A percentile compares a stretch with the other conserved stretches of the same genome.
Evolutionary conservation across 805 yeast species (phyloP).

Genomic region (Starmerella lactis-condensi): DNA sequence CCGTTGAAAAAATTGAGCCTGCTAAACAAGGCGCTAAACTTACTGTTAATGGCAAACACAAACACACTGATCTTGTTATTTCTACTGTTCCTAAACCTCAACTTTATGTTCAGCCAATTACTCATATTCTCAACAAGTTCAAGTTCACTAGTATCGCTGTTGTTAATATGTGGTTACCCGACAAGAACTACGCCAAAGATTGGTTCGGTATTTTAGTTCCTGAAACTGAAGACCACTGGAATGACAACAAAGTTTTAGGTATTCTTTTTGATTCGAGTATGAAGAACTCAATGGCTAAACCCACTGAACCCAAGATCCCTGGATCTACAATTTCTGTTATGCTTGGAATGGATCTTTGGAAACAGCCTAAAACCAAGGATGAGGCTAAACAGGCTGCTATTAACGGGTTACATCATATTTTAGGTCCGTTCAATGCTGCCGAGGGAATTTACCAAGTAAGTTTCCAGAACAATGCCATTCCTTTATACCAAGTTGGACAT

Average conservation of each 20-base stretch:
- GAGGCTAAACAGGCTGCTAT: conserved; percentile 22
- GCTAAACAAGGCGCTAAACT: conserved; percentile 2
- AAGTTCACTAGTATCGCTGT: conserved; percentile 41
- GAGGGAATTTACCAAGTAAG: conserved; percentile 20
- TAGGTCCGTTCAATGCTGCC: conserved; percentile 22
- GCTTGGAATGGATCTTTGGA: conserved; percentile 67
- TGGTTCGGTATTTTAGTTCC: conserved; percentile 92
- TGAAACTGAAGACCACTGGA: conserved; percentile 25
- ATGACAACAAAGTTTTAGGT: conserved; percentile 50
- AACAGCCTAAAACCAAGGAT: conserved; percentile 16
- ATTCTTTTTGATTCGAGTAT: conserved; percentile 81
- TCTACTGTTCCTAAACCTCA: conserved; percentile 12
- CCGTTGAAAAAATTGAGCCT: conserved; percentile 7
- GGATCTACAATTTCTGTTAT: conserved; percentile 68
- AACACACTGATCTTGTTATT: conserved; percentile 9
- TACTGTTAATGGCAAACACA: background rate
- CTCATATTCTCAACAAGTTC: conserved; percentile 21
- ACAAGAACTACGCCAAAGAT: conserved; percentile 22
- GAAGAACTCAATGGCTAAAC: conserved; percentile 30
- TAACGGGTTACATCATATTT: conserved; percentile 25
- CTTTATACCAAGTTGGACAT: conserved; percentile 64
- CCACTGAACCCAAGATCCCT: conserved; percentile 14
- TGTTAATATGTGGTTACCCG: conserved; percentile 47
- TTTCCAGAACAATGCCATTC: conserved; percentile 44
- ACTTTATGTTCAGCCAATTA: conserved; percentile 8